These are phyloP conservation scores for Galeopsis tetrahit DNA, from an alignment of 257 asterid genomes.

Conservation along the genomic window DNA sequence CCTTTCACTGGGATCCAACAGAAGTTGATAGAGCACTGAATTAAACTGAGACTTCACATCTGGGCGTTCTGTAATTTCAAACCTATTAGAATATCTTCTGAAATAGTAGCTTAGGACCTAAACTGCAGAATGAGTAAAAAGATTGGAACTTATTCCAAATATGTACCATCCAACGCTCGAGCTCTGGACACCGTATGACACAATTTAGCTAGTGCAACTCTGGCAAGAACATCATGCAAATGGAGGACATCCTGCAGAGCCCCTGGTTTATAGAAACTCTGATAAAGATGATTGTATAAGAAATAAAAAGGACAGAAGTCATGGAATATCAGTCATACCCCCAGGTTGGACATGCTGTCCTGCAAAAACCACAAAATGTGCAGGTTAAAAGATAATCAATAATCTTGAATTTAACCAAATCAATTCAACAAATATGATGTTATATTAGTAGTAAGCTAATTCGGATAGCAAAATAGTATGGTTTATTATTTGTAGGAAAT, in stretches of 20 bases:
- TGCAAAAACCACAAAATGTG: slow-evolving; percentile 53
- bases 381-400: slow-evolving; percentile 32
- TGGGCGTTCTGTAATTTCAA: slow-evolving; percentile 72
- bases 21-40: slow-evolving; percentile 90
- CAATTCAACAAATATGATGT: not conserved
- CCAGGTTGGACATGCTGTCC: slow-evolving; percentile 92
- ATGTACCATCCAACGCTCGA: slow-evolving; percentile 86
- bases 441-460: slow-evolving; percentile 18
- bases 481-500: not conserved
- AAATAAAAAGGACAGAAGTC: slow-evolving; percentile 20
- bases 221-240: slow-evolving; percentile 98
- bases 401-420: not conserved
- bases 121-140: slow-evolving; percentile 26
- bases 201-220: slow-evolving; percentile 96
- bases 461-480: slow-evolving; percentile 8
- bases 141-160: slow-evolving; percentile 21
- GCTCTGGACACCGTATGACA: slow-evolving; percentile 93
- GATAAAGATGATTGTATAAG: slow-evolving; percentile 34
- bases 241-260: slow-evolving; percentile 96
- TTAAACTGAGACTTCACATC: slow-evolving; percentile 86
- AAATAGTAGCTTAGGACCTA: slow-evolving; percentile 15
- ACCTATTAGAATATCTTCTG: slow-evolving; percentile 31
- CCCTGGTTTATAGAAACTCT: slow-evolving; percentile 67
- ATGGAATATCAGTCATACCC: slow-evolving; percentile 60
- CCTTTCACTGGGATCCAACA: slow-evolving; percentile 98